phyloP scores from a whole-genome alignment of 306 rosid genomes.

The Crataegus laevigata region DNA sequence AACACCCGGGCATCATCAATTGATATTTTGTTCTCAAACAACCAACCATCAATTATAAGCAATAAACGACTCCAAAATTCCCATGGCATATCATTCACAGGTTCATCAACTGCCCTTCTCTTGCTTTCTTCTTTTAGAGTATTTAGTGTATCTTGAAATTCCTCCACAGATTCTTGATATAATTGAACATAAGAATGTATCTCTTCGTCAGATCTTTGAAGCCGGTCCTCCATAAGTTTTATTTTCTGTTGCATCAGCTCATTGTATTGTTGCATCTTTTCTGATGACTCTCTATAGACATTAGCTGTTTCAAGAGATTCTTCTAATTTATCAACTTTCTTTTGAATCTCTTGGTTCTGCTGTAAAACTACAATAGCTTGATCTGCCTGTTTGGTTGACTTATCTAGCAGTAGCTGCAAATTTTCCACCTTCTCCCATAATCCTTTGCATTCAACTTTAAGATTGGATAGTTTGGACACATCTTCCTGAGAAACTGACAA shows the following conservation, averaged over 20 bases:
- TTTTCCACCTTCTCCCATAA: slow-evolving; percentile 56
- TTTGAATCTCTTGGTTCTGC: slow-evolving; percentile 79
- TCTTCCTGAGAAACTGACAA: slow-evolving; percentile 59
- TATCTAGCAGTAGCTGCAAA: slow-evolving; percentile 61
- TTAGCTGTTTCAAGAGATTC: slow-evolving; percentile 67
- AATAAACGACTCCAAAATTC: slow-evolving; percentile 88
- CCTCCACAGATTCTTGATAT: slow-evolving; percentile 79
- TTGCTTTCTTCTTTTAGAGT: slow-evolving; percentile 73
- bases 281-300: slow-evolving; percentile 59
- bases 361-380: slow-evolving; percentile 59
- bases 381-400: slow-evolving; percentile 68
- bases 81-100: slow-evolving; percentile 82
- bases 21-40: slow-evolving; percentile 69
- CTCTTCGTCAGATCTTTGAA: slow-evolving; percentile 81
- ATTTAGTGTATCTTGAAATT: slow-evolving; percentile 68
- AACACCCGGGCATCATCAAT: slow-evolving; percentile 54
- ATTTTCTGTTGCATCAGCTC: slow-evolving; percentile 74
- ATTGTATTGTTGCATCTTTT: slow-evolving; percentile 56
- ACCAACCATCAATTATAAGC: slow-evolving; percentile 90
- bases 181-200: slow-evolving; percentile 62
- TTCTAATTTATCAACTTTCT: slow-evolving; percentile 72
- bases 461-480: slow-evolving; percentile 47
- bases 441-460: slow-evolving; percentile 56
- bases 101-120: slow-evolving; percentile 49
- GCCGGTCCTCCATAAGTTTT: slow-evolving; percentile 62